Evolutionary conservation across 768 basidiomycete species (phyloP).

Genomic region (Rhodosporidiobolus sp.): DNA sequence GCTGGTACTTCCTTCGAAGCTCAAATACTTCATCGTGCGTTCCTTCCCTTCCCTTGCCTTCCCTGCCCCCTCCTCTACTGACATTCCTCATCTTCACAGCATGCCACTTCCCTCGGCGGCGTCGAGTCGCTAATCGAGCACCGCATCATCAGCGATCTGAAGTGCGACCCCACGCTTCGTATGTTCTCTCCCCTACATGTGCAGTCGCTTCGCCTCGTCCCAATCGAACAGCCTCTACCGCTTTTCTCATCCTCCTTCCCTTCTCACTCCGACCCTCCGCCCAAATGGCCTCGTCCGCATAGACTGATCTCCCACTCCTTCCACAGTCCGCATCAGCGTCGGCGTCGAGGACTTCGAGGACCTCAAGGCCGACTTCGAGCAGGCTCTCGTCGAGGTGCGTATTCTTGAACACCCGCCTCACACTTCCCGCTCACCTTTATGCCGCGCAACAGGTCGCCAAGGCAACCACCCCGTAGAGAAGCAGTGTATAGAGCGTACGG

Average conservation of each 20-base stretch:
- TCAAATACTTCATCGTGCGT: constrained; percentile 70
- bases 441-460: no score
- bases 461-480: no score
- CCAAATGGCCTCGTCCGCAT: no score
- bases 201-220: not conserved
- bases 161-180: constrained; percentile 59
- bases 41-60: not conserved
- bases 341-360: constrained; percentile 87
- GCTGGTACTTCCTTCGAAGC: constrained; percentile 55
- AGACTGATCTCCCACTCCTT: no score
- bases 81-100: constrained; percentile 49
- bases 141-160: constrained; percentile 61
- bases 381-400: constrained; percentile 54
- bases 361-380: constrained; percentile 66
- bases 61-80: no score
- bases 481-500: no score
- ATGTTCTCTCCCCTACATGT: not conserved
- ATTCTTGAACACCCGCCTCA: no score
- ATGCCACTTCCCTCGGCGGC: constrained; percentile 83
- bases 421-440: no score
- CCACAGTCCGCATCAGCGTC: constrained; percentile 71
- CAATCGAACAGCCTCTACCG: no score
- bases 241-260: no score
- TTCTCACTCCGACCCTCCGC: no score
- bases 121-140: constrained; percentile 81